Evolutionary conservation across 305 asterid genomes (phyloP), one percentile per base, ranked within the genome.

Genomic region (Ajuga reptans): DNA sequence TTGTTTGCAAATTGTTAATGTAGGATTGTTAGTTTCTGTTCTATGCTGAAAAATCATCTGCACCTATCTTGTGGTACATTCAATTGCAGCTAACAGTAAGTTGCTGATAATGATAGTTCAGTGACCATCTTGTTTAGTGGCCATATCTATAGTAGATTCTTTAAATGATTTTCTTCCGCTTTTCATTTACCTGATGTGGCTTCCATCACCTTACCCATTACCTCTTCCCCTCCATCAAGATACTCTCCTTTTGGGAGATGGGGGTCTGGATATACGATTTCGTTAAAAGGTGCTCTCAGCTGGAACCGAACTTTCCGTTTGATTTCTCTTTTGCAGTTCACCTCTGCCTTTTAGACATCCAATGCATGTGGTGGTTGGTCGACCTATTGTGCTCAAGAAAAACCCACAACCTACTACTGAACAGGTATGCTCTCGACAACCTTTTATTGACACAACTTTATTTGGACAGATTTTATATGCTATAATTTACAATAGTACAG

Each of bases 361-460:
- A 12, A 72, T 92, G 87, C 89, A 92, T 78, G 91, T 92, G 73
- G 96, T 92, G 72, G 96, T 92, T 78, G 98, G 98, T 52, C 87
- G 68, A 55, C 98, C 98, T 1, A 88, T 92, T 71, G 34, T 59
- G 62, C 62, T 86, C 55, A 68, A 85, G 84, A 90, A 80, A 83
- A 88, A 84, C 68, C 75, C 91, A 4, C 78, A 84, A 46, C 98
- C 98, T 29, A 77, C 94, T 29, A 43, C 10, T n/a, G 91, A 86
- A 75, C 96, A 88, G 97, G 98, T 85, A 83, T 54, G 34, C 56
- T 49, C 31, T 34, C 65, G 21, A 29, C 64, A 12, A 42, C 43
- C 33, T 57, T 63, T 37, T 55, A 10, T 58, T 47, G 36, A 33
- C 15, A 9, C 45, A 43, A 52, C 52, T 62, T 72, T 10, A 62